Conservation (phyloP, 257 asterid species). For the Nicotiana obtusifolia region DNA sequence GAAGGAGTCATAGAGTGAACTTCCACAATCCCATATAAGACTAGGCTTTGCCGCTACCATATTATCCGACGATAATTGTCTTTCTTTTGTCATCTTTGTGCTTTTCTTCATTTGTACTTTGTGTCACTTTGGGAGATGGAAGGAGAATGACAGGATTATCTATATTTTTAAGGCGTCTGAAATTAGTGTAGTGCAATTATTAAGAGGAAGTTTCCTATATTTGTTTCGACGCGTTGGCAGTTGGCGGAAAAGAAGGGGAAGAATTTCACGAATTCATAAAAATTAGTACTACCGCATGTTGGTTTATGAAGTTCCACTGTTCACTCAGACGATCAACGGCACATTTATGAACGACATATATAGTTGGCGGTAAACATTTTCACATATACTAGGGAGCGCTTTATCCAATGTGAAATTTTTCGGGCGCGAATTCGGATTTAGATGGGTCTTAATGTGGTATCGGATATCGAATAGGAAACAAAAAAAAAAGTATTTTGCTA, state of each 20-base stretch:
- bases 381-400: too few species aligned
- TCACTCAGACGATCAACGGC: not conserved
- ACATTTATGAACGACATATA: too few species aligned
- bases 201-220: not conserved
- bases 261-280: not conserved
- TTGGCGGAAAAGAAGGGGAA: not conserved
- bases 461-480: too few species aligned
- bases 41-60: not conserved
- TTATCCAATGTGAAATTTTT: too few species aligned
- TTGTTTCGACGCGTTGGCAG: not conserved
- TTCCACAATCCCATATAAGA: slow-evolving; percentile 61
- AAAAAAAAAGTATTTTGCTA: too few species aligned
- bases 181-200: not conserved
- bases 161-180: not conserved
- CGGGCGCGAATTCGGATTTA: too few species aligned
- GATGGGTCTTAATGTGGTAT: too few species aligned
- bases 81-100: not conserved
- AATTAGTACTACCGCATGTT: not conserved
- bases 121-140: not conserved
- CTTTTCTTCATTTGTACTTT: not conserved
- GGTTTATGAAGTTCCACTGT: not conserved
- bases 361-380: too few species aligned
- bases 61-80: not conserved
- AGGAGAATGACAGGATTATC: not conserved
- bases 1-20: slow-evolving; percentile 72